Evolutionary conservation across 768 basidiomycete species (phyloP).

Genomic region (Phaffia tasmanica): DNA sequence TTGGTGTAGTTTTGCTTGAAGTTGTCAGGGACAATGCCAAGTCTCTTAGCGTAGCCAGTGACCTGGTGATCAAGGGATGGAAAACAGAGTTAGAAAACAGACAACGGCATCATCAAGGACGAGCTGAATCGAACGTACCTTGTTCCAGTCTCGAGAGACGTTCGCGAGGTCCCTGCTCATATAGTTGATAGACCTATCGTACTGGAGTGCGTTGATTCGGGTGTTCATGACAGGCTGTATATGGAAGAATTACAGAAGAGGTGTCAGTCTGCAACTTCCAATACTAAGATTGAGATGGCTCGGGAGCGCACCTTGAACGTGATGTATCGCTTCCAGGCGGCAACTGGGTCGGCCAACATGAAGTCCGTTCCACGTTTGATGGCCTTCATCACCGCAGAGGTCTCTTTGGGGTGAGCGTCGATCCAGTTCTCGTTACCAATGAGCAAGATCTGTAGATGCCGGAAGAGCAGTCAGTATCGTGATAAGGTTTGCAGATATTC

Average conservation of each 20-base stretch:
- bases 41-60: slow-evolving; percentile 28
- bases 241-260: not conserved
- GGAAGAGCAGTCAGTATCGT: too few species aligned
- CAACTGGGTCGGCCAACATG: slow-evolving; percentile 26
- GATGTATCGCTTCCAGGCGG: slow-evolving; percentile 28
- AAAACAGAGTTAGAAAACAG: too few species aligned
- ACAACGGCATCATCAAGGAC: too few species aligned
- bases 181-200: slow-evolving; percentile 30
- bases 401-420: slow-evolving; percentile 26
- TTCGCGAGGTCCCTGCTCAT: slow-evolving; percentile 28
- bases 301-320: slow-evolving; percentile 5
- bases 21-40: slow-evolving; percentile 23
- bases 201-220: slow-evolving; percentile 27
- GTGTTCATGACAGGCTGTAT: slow-evolving; percentile 27
- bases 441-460: too few species aligned
- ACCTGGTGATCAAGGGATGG: not conserved
- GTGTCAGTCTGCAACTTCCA: too few species aligned
- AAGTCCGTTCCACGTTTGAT: slow-evolving; percentile 29
- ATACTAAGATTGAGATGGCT: too few species aligned
- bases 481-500: too few species aligned
- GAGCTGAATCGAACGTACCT: slow-evolving; percentile 18
- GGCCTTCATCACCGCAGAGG: slow-evolving; percentile 30
- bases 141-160: slow-evolving; percentile 29
- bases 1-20: slow-evolving; percentile 32
- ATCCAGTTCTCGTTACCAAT: slow-evolving; percentile 28